Evolutionary conservation across 1,284 basidiomycete genomes (phyloP), one percentile per base, ranked within the genome.

Genomic region (Moniliella sp.): DNA sequence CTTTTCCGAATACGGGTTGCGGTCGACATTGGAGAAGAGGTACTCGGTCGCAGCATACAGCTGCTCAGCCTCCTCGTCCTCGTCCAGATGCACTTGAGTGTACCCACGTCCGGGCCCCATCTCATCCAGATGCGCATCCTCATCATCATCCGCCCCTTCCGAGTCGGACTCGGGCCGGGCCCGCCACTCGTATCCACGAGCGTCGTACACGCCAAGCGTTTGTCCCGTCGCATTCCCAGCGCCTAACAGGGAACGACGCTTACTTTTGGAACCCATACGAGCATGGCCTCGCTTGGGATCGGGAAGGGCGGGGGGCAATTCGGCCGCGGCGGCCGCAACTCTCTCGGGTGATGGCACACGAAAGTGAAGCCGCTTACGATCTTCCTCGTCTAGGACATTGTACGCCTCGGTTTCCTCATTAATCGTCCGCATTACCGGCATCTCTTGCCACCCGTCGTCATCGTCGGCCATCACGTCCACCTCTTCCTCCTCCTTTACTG

Each of bases 401-500:
- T 25, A 23, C 9, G 21, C 21, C 19, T 25, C 28, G 15, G 15
- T 28, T 10, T 23, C 26, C 16, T 25, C 12, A 15, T 28, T n/a
- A 5, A 17, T 15, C 15, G 33, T 28, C 21, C 30, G 33, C 9
- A 34, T n/a, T 15, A 34, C 33, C 14, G 33, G 33, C 33, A 34
- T 34, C 53, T 91, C 83, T 33, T 51, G 34, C 52, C 52, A 53
- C 5, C 42, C 42, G 28, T 48, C 48, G 25, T 50, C 50, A 33
- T 50, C 48, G 23, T 43, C 29, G n/a, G n/a, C n/a, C n/a, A n/a
- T n/a, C n/a, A n/a, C n/a, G n/a, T n/a, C n/a, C n/a, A n/a, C n/a
- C n/a, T n/a, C n/a, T n/a, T n/a, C n/a, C n/a, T n/a, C n/a, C n/a
- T n/a, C n/a, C n/a, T n/a, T n/a, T n/a, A n/a, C n/a, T n/a, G n/a